phyloP scores from a whole-genome alignment of 257 asterid species.

The Thymus quinquecostatus region DNA sequence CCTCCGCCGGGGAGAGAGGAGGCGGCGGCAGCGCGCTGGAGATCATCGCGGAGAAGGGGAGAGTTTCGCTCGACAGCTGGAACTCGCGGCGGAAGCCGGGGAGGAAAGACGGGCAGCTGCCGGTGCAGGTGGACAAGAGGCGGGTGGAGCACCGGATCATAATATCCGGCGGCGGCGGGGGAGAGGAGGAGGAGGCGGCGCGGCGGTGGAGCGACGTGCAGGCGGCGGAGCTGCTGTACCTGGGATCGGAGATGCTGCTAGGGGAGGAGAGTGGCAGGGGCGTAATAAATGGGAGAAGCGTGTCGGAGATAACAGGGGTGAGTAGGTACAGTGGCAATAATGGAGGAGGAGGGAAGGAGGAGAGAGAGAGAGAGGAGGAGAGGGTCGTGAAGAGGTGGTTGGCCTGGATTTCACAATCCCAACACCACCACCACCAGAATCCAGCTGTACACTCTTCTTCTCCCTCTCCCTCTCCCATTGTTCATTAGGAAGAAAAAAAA shows the following conservation, averaged over 20 bases:
- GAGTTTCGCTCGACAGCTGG: constrained; percentile 70
- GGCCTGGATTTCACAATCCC: constrained; percentile 82
- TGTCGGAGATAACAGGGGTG: constrained; percentile 86
- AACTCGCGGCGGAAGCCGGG: constrained; percentile 31
- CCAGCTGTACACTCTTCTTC: constrained; percentile 49
- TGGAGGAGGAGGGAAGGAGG: constrained; percentile 39
- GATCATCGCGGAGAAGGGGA: constrained; percentile 55
- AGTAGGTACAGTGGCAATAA: constrained; percentile 70
- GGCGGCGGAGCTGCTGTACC: constrained; percentile 54
- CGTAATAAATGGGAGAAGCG: constrained; percentile 68
- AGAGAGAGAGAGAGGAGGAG: constrained; percentile 41
- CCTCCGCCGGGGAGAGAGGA: constrained; percentile 64
- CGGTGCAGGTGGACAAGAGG: constrained; percentile 41
- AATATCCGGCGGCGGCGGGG: constrained; percentile 37
- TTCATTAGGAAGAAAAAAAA: constrained; percentile 8
- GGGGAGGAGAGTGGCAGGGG: constrained; percentile 46
- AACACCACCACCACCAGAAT: constrained; percentile 34
- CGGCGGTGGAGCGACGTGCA: constrained; percentile 83
- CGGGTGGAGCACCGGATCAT: constrained; percentile 82
- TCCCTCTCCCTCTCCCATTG: constrained; percentile 39
- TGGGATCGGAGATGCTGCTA: constrained; percentile 41
- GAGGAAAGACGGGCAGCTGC: constrained; percentile 57
- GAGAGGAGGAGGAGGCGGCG: constrained; percentile 34
- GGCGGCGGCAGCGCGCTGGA: constrained; percentile 39
- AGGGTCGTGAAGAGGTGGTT: constrained; percentile 72